phyloP scores from a whole-genome alignment of 2,329 filamentous ascomycete genomes.

The Arthrobotrys iridis region DNA sequence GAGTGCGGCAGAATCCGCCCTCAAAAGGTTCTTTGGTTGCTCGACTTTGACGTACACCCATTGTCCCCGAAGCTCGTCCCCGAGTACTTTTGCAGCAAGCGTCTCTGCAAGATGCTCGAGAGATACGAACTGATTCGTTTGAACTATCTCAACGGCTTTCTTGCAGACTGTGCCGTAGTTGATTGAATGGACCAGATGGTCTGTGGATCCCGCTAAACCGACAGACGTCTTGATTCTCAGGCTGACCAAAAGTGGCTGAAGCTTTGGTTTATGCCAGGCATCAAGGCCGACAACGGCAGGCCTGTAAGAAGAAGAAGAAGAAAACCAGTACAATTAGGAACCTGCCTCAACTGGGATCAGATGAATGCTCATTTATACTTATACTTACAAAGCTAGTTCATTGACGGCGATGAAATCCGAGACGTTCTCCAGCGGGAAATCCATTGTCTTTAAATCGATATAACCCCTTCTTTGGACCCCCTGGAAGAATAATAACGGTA shows the following conservation, averaged over 20 bases:
- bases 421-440: conserved; percentile 33
- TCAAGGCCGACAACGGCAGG: conserved; percentile 49
- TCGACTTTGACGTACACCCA: conserved; percentile 58
- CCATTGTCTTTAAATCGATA: conserved; percentile 51
- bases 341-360: background rate
- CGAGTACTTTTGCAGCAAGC: conserved; percentile 54
- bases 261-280: conserved; percentile 56
- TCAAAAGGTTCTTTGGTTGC: conserved; percentile 56
- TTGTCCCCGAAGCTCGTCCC: conserved; percentile 55
- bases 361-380: too few species aligned
- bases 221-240: conserved; percentile 58
- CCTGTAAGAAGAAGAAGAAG: conserved; percentile 38
- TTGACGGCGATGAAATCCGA: conserved; percentile 48
- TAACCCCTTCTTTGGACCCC: conserved; percentile 3
- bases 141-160: conserved; percentile 54
- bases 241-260: conserved; percentile 57
- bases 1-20: conserved; percentile 57
- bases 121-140: conserved; percentile 53
- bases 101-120: conserved; percentile 57
- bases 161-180: conserved; percentile 58
- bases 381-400: conserved; percentile 41
- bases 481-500: background rate
- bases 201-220: conserved; percentile 58
- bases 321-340: background rate
- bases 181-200: conserved; percentile 58